Conservation (phyloP, 2,329 filamentous ascomycete species). For the Penicillium sp. region DNA sequence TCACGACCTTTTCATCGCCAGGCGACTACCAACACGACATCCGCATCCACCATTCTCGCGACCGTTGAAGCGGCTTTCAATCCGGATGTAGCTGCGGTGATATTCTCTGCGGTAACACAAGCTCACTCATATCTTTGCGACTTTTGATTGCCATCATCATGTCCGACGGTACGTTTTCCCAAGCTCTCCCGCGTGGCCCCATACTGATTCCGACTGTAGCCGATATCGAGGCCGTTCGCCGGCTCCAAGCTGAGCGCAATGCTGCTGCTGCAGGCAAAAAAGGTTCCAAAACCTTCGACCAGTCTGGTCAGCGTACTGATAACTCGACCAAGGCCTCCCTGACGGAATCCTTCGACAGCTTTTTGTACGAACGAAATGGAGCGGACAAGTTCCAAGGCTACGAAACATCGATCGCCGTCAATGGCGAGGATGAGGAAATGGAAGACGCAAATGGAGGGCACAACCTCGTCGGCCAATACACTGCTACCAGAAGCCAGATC, state of each 20-base stretch:
- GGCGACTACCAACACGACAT: conserved; percentile 21
- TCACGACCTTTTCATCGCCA: conserved; percentile 24
- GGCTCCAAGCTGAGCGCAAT: conserved; percentile 90
- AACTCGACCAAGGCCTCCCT: conserved; percentile 84
- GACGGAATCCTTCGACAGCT: conserved; percentile 78
- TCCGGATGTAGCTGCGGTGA: conserved; percentile 37
- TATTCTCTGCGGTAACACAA: conserved; percentile 27
- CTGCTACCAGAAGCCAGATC: conserved; percentile 84
- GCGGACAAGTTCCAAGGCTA: conserved; percentile 84
- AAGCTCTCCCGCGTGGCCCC: conserved; percentile 11
- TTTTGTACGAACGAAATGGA: conserved; percentile 76
- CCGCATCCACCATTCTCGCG: conserved; percentile 24
- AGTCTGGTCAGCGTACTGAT: conserved; percentile 75
- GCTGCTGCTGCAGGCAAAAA: conserved; percentile 72
- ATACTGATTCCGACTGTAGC: conserved; percentile 45
- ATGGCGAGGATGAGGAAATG: conserved; percentile 73
- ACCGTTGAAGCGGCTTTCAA: conserved; percentile 31
- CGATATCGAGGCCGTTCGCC: conserved; percentile 82
- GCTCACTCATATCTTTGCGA: conserved; percentile 26
- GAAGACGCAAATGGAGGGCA: conserved; percentile 71
- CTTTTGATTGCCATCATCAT: conserved; percentile 32
- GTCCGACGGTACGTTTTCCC: conserved; percentile 43
- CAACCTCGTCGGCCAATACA: conserved; percentile 90
- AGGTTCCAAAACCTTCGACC: conserved; percentile 74
- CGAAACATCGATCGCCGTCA: conserved; percentile 78